Evolutionary conservation across 192 early-diverging fungal species (phyloP).

Genomic region (Coemansia sp.): DNA sequence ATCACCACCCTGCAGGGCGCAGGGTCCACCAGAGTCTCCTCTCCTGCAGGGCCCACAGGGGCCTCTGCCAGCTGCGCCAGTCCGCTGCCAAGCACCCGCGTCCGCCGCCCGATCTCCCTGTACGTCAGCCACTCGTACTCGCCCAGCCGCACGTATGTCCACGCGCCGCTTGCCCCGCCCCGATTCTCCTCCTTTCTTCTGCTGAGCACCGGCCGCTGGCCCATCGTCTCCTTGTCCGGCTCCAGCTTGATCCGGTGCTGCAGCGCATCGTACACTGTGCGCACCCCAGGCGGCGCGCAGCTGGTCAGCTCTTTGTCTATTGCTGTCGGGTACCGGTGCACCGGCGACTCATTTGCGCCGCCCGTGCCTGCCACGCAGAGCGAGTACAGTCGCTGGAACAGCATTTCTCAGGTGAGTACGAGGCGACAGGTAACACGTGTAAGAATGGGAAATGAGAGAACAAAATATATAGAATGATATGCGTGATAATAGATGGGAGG

Average conservation of each 20-base stretch:
- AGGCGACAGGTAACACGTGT: not conserved
- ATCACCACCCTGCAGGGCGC: constrained; percentile 59
- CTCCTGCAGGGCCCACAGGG: not conserved
- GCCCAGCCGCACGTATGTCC: constrained; percentile 80
- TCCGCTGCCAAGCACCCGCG: constrained; percentile 67
- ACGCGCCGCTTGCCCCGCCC: constrained; percentile 60
- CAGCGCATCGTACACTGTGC: constrained; percentile 74
- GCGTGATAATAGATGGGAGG: too few species aligned
- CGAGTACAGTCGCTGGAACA: constrained; percentile 22
- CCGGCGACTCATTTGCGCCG: constrained; percentile 20
- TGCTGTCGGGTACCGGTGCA: constrained; percentile 34
- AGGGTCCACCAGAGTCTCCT: not conserved
- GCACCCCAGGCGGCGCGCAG: constrained; percentile 48
- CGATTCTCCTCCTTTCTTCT: constrained; percentile 54
- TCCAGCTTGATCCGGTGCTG: constrained; percentile 58
- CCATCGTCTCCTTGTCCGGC: constrained; percentile 65
- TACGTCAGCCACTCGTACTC: constrained; percentile 83
- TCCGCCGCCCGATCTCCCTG: constrained; percentile 60
- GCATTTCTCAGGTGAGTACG: not conserved
- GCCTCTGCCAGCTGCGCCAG: constrained; percentile 64
- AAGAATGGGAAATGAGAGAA: not conserved
- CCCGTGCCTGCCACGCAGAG: constrained; percentile 25
- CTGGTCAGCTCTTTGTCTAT: constrained; percentile 14
- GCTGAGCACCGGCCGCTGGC: constrained; percentile 65
- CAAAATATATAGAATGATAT: too few species aligned